These are phyloP conservation scores for Penicillium macrosclerotiorum DNA, from an alignment of 495 filamentous ascomycete species.

Conservation along the genomic window DNA sequence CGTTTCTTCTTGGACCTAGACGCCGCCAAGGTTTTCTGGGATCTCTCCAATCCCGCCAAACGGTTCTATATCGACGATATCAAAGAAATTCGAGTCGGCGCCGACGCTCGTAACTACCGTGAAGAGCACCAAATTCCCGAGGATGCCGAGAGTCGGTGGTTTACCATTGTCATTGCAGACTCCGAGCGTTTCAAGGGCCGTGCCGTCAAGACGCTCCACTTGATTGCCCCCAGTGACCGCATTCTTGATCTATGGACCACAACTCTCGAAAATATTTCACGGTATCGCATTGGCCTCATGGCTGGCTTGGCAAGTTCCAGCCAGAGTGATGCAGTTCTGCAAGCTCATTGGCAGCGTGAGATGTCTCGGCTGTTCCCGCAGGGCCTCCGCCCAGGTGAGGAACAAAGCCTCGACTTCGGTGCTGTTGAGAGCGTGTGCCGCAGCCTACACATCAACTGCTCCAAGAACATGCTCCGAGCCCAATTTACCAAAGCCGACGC, in stretches of 20 bases:
- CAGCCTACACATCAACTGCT: slow-evolving; percentile 84
- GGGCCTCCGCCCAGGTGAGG: slow-evolving; percentile 52
- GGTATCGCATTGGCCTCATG: slow-evolving; percentile 85
- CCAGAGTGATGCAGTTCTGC: slow-evolving; percentile 73
- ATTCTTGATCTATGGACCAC: slow-evolving; percentile 76
- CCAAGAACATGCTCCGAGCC: slow-evolving; percentile 66
- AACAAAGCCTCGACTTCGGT: slow-evolving; percentile 68
- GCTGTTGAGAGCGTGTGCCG: slow-evolving; percentile 81
- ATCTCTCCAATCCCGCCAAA: slow-evolving; percentile 72
- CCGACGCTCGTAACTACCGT: slow-evolving; percentile 84
- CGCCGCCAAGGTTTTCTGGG: slow-evolving; percentile 83
- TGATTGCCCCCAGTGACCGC: slow-evolving; percentile 70
- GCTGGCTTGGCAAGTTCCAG: slow-evolving; percentile 72
- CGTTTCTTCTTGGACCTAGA: slow-evolving; percentile 76
- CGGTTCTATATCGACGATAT: slow-evolving; percentile 93
- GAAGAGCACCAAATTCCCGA: slow-evolving; percentile 73
- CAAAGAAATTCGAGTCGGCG: slow-evolving; percentile 78
- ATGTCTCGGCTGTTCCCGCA: slow-evolving; percentile 68
- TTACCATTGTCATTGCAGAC: slow-evolving; percentile 81
- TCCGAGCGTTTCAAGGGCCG: slow-evolving; percentile 64
- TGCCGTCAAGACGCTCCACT: slow-evolving; percentile 72
- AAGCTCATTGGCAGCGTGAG: slow-evolving; percentile 80
- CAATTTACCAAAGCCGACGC: slow-evolving; percentile 76
- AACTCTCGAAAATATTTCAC: slow-evolving; percentile 74
- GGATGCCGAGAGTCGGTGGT: slow-evolving; percentile 66